Conservation (phyloP, 208 protist species). For the Leishmania guyanensis region DNA sequence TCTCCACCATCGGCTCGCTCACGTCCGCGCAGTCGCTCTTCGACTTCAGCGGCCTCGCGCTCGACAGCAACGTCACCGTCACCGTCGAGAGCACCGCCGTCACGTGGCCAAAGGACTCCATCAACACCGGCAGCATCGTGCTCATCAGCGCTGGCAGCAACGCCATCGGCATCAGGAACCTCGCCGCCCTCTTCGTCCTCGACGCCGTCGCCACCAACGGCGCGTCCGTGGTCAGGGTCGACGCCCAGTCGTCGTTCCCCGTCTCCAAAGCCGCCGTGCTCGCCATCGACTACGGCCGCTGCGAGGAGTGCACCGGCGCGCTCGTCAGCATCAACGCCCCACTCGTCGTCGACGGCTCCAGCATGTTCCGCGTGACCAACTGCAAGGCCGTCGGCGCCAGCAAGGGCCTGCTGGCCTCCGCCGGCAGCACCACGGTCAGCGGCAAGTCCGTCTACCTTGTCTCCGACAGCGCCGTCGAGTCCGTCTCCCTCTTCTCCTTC, state of each 20-base stretch:
- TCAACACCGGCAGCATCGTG: slow-evolving; percentile 13
- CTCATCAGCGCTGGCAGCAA: slow-evolving; percentile 14
- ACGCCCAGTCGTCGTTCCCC: slow-evolving; percentile 11
- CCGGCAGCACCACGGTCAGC: slow-evolving; percentile 5
- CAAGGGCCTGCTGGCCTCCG: slow-evolving; percentile 7
- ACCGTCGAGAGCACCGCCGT: slow-evolving; percentile 18
- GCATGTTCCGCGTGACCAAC: slow-evolving; percentile 20
- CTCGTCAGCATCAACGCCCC: slow-evolving; percentile 4
- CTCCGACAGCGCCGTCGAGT: neutral
- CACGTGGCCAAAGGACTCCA: slow-evolving; percentile 7
- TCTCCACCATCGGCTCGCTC: slow-evolving; percentile 20
- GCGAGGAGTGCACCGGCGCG: slow-evolving; percentile 12
- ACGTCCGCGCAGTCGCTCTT: slow-evolving; percentile 19
- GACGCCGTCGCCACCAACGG: slow-evolving; percentile 16
- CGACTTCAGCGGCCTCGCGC: slow-evolving; percentile 21
- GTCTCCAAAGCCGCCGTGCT: slow-evolving; percentile 9
- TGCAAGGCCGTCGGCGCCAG: neutral
- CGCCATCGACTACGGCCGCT: slow-evolving; percentile 15
- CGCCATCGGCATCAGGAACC: slow-evolving; percentile 5
- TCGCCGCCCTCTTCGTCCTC: slow-evolving; percentile 19
- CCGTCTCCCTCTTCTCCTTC: slow-evolving; percentile 9
- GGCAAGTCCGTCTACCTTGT: neutral
- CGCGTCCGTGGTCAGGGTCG: slow-evolving; percentile 13
- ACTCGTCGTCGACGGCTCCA: slow-evolving; percentile 13
- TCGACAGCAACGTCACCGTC: slow-evolving; percentile 19